Percentiles rank a stretch among this genome's conserved stretches.
Evolutionary conservation across 1,284 basidiomycete genomes (phyloP).

Genomic region (Cutaneotrichosporon sp.): DNA sequence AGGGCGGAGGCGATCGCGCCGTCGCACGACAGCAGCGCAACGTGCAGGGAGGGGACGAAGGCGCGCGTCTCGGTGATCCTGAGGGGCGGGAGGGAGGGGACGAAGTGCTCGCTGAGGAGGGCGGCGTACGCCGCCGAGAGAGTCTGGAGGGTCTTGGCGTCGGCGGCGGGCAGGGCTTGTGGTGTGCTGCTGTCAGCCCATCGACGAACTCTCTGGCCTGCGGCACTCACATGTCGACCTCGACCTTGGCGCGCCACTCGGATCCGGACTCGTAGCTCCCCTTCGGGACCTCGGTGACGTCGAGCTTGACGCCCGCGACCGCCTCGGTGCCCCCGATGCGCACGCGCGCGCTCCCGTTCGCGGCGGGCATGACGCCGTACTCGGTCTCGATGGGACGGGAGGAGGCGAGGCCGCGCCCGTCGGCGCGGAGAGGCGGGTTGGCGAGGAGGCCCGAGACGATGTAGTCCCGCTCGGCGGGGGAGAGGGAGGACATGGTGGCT

Average conservation of each 20-base stretch:
- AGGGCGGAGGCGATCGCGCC: slow-evolving; percentile 39
- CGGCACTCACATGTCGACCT: slow-evolving; percentile 51
- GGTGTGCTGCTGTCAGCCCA: slow-evolving; percentile 45
- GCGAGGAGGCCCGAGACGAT: slow-evolving; percentile 48
- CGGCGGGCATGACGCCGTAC: slow-evolving; percentile 50
- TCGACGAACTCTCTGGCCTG: not conserved
- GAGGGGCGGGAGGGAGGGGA: slow-evolving; percentile 45
- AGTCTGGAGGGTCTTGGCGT: slow-evolving; percentile 26
- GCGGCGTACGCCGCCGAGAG: slow-evolving; percentile 42
- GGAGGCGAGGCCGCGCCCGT: slow-evolving; percentile 40
- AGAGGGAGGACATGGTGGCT: slow-evolving; percentile 32
- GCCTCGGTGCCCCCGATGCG: slow-evolving; percentile 47
- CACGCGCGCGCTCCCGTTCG: slow-evolving; percentile 49
- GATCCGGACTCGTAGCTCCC: slow-evolving; percentile 9
- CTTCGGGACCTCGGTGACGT: slow-evolving; percentile 40
- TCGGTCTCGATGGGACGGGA: slow-evolving; percentile 42
- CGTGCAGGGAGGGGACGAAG: slow-evolving; percentile 45
- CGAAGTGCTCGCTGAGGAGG: slow-evolving; percentile 46
- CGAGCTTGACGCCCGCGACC: slow-evolving; percentile 49
- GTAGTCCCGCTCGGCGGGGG: slow-evolving; percentile 51
- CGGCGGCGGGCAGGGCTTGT: slow-evolving; percentile 45
- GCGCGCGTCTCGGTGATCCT: slow-evolving; percentile 29
- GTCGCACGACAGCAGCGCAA: slow-evolving; percentile 34
- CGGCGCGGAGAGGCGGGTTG: slow-evolving; percentile 38
- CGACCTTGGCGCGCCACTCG: slow-evolving; percentile 44